Evolutionary conservation across 345 rosid genomes (phyloP).

Genomic region (Excoecaria cochinchinensis): DNA sequence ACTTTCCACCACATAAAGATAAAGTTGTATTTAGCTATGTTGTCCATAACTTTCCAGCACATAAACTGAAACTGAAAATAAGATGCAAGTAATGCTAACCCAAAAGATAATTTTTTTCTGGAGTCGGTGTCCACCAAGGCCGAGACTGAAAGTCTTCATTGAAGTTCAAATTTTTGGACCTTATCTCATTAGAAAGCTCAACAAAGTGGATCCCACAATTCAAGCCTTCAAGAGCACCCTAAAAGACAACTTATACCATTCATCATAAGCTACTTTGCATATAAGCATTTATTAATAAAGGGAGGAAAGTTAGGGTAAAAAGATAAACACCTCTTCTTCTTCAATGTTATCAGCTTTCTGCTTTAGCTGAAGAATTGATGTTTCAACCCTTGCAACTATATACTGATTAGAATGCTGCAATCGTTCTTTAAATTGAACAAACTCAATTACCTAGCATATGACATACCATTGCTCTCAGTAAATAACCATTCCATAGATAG

Average conservation of each 20-base stretch:
- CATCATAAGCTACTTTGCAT: conserved; percentile 5
- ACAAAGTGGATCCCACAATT: conserved; percentile 61
- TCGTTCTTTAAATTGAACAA: conserved; percentile 88
- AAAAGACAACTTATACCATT: conserved; percentile 21
- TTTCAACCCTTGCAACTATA: conserved; percentile 68
- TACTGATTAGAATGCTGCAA: conserved; percentile 83
- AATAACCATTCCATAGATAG: neutral
- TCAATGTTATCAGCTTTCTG: conserved; percentile 69
- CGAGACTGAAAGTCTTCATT: conserved; percentile 88
- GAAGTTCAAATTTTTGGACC: conserved; percentile 59
- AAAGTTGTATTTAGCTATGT: neutral
- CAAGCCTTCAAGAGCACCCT: conserved; percentile 73
- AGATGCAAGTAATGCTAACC: conserved; percentile 43
- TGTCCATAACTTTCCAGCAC: conserved; percentile 4
- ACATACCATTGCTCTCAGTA: conserved; percentile 1
- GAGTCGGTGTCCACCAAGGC: conserved; percentile 97
- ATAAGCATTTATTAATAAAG: neutral
- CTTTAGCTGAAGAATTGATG: conserved; percentile 70
- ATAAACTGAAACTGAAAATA: neutral
- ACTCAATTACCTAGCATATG: conserved; percentile 78
- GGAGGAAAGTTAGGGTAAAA: neutral
- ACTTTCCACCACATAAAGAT: neutral
- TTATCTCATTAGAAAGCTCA: conserved; percentile 81
- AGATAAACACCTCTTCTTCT: conserved; percentile 62
- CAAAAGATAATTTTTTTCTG: conserved; percentile 75